Evolutionary conservation across 2,329 filamentous ascomycete genomes (phyloP).

Genomic region (Stachybotrys chlorohalonatus): DNA sequence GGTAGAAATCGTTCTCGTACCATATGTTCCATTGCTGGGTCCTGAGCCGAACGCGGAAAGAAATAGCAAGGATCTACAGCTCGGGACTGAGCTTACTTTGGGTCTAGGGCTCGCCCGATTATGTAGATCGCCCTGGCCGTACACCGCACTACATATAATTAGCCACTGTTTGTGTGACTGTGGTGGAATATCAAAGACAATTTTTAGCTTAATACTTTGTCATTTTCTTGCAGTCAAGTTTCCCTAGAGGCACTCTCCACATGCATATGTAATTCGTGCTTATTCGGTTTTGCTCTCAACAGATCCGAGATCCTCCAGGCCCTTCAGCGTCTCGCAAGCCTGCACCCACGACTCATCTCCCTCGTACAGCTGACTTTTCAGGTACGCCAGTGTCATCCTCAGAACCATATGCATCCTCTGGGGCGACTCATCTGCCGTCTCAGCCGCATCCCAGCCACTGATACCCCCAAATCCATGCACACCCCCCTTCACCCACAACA

Average conservation of each 20-base stretch:
- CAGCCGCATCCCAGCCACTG: constrained; percentile 14
- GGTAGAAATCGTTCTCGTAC: too few relatives aligned
- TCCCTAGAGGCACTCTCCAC: not conserved
- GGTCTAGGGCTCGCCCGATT: too few relatives aligned
- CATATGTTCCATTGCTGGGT: too few relatives aligned
- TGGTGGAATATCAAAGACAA: too few relatives aligned
- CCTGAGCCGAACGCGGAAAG: too few relatives aligned
- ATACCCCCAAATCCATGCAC: constrained; percentile 16
- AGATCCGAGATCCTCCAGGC: constrained; percentile 8
- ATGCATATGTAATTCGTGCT: not conserved
- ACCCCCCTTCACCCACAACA: constrained; percentile 10
- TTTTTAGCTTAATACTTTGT: too few relatives aligned
- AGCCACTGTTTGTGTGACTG: too few relatives aligned
- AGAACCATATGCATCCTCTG: constrained; percentile 13
- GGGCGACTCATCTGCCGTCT: constrained; percentile 12
- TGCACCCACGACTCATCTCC: constrained; percentile 10
- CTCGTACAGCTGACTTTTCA: constrained; percentile 12
- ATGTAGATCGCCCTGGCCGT: too few relatives aligned
- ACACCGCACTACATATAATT: too few relatives aligned
- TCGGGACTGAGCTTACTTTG: too few relatives aligned
- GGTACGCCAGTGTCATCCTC: constrained; percentile 13
- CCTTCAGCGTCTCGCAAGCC: constrained; percentile 6
- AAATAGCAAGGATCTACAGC: too few relatives aligned
- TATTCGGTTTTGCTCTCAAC: constrained; percentile 4
- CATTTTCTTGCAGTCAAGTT: too few relatives aligned